A percentile compares a stretch with the other conserved stretches of the same genome.
phyloP scores from a whole-genome alignment of 345 rosid species.

The Schrenkiella parvula region DNA sequence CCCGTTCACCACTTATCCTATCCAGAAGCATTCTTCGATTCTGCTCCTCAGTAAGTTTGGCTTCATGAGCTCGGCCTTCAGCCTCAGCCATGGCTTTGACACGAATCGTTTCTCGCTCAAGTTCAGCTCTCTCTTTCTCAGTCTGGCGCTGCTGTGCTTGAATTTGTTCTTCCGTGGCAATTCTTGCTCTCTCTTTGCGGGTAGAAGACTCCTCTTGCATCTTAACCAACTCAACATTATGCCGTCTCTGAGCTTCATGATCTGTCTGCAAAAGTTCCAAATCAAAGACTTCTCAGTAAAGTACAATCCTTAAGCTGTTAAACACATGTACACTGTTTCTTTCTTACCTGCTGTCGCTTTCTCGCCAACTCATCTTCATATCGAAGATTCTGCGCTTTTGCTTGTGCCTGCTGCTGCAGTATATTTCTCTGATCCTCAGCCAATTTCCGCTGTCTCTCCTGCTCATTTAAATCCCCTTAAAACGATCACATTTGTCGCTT shows the following conservation, averaged over 20 bases:
- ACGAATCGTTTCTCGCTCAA: conserved; percentile 85
- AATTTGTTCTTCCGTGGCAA: conserved; percentile 84
- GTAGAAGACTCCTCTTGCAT: conserved; percentile 92
- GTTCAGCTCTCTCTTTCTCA: conserved; percentile 97
- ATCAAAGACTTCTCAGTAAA: conserved; percentile 6
- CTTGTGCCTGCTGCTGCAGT: conserved; percentile 82
- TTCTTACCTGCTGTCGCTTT: conserved; percentile 72
- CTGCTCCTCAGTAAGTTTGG: conserved; percentile 80
- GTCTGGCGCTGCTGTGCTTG: conserved; percentile 96
- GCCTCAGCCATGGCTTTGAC: conserved; percentile 99
- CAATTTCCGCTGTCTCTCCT: conserved; percentile 84
- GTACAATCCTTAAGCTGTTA: background rate
- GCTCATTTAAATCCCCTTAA: conserved; percentile 31
- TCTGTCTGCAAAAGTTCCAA: conserved; percentile 57
- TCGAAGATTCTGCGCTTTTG: conserved; percentile 68
- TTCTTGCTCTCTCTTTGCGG: conserved; percentile 72
- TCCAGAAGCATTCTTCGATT: conserved; percentile 84
- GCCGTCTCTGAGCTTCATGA: conserved; percentile 87
- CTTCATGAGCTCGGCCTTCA: conserved; percentile 91
- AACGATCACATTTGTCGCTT: background rate
- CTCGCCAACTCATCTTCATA: conserved; percentile 89
- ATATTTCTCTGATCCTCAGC: conserved; percentile 84
- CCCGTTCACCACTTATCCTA: conserved; percentile 82
- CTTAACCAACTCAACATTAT: conserved; percentile 76
- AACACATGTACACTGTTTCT: background rate